Conservation (phyloP, 2,329 filamentous ascomycete genomes). For the Boeremia exigua region DNA sequence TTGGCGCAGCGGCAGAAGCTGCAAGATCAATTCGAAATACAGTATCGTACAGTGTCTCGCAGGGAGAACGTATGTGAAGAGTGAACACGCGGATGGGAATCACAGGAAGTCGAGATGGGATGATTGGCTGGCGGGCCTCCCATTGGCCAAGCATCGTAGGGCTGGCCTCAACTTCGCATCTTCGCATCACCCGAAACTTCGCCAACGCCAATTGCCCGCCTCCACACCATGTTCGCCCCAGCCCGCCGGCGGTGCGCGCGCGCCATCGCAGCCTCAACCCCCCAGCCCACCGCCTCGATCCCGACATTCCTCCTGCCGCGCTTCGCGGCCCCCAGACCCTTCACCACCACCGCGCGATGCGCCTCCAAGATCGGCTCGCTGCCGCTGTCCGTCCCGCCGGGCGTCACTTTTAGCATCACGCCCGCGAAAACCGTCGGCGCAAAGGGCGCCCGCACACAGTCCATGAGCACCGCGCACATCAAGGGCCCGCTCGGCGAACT, state of each 20-base stretch:
- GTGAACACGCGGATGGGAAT: neutral
- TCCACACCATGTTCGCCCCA: conserved; percentile 67
- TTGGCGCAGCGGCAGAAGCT: neutral
- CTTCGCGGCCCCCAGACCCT: conserved; percentile 58
- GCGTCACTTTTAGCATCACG: conserved; percentile 73
- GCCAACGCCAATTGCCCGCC: conserved; percentile 18
- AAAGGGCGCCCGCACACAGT: conserved; percentile 66
- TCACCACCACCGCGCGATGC: conserved; percentile 72
- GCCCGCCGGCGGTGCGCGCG: conserved; percentile 62
- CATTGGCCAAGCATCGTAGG: conserved; percentile 4
- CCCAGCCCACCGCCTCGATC: conserved; percentile 57
- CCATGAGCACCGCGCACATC: conserved; percentile 73
- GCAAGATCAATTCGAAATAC: neutral
- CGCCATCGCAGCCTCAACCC: conserved; percentile 59
- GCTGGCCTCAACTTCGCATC: conserved; percentile 14
- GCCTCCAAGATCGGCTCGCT: conserved; percentile 86
- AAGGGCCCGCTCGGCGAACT: conserved; percentile 83
- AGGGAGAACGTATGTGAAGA: neutral
- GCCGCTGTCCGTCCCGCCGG: conserved; percentile 49
- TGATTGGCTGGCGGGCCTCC: neutral
- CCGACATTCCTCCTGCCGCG: conserved; percentile 76
- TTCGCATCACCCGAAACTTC: conserved; percentile 31
- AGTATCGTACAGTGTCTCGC: neutral
- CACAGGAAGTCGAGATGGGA: conserved; percentile 13
- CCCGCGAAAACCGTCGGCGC: conserved; percentile 64